Evolutionary conservation across 2,329 filamentous ascomycete genomes (phyloP).

Genomic region (Monilinia aucupariae): DNA sequence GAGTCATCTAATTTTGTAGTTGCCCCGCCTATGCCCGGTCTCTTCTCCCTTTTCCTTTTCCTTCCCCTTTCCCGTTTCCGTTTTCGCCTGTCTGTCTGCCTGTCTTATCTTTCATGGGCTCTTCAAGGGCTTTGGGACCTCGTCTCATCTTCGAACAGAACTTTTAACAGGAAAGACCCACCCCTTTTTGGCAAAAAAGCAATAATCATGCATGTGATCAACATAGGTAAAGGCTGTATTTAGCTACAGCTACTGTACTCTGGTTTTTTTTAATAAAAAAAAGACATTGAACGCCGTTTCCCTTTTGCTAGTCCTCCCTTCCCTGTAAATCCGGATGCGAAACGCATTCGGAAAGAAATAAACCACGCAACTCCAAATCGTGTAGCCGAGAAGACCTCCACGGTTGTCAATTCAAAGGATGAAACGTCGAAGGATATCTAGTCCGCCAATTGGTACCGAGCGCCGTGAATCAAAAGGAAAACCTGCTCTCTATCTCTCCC

Average conservation of each 20-base stretch:
- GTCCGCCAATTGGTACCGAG: constrained; percentile 12
- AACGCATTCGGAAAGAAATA: constrained; percentile 1
- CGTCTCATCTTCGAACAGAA: too few species aligned
- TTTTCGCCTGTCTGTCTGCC: background rate
- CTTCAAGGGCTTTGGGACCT: too few species aligned
- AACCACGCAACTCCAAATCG: constrained; percentile 3
- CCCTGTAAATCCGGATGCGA: background rate
- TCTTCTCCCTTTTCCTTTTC: background rate
- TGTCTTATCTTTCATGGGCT: background rate
- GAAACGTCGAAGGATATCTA: constrained; percentile 1
- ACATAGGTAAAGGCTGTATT: background rate
- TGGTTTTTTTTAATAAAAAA: background rate
- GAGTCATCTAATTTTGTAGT: constrained; percentile 6
- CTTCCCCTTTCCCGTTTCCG: background rate
- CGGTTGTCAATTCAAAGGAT: background rate
- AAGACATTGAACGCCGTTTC: background rate
- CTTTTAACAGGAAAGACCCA: background rate
- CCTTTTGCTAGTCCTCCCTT: background rate
- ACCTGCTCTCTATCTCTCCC: background rate
- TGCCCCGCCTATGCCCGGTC: too few species aligned
- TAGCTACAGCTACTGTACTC: background rate
- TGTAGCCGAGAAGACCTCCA: constrained; percentile 2
- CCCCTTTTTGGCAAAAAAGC: background rate
- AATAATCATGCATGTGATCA: constrained; percentile 11
- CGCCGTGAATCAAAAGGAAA: constrained; percentile 10